These are phyloP conservation scores for Blastomyces gilchristii DNA, from an alignment of 2,329 filamentous ascomycete species.

Conservation along the genomic window DNA sequence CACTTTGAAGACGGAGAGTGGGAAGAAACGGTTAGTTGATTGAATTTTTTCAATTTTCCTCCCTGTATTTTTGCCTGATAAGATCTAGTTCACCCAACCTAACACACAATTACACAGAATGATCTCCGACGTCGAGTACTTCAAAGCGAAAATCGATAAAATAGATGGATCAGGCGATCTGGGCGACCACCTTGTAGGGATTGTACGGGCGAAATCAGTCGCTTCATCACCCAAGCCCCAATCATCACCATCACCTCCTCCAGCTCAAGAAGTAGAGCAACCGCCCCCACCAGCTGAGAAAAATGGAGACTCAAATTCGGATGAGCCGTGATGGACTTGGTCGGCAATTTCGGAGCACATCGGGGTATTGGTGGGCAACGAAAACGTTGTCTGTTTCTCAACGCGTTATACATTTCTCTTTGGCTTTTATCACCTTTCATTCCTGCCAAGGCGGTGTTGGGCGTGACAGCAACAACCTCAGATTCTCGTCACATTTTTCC, in stretches of 20 bases:
- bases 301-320: slow-evolving; percentile 5
- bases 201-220: slow-evolving; percentile 32
- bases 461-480: not conserved
- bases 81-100: slow-evolving; percentile 16
- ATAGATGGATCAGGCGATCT: slow-evolving; percentile 69
- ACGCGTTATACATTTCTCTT: not conserved
- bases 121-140: slow-evolving; percentile 62
- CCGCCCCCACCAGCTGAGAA: not conserved
- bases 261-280: not conserved
- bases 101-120: slow-evolving; percentile 45
- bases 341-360: not conserved
- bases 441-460: not conserved
- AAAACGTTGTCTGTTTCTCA: not conserved
- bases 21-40: slow-evolving; percentile 57
- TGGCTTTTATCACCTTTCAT: not conserved
- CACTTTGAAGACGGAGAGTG: slow-evolving; percentile 53
- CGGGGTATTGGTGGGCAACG: not conserved
- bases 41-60: slow-evolving; percentile 7
- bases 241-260: slow-evolving; percentile 2
- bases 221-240: slow-evolving; percentile 12
- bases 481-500: not conserved
- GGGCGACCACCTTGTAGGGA: slow-evolving; percentile 55
- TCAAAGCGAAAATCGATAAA: slow-evolving; percentile 60
- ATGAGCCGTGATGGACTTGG: not conserved
- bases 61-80: slow-evolving; percentile 21